Conservation (phyloP, 2,329 filamentous ascomycete species). For the Pseudocercospora macadamiae region DNA sequence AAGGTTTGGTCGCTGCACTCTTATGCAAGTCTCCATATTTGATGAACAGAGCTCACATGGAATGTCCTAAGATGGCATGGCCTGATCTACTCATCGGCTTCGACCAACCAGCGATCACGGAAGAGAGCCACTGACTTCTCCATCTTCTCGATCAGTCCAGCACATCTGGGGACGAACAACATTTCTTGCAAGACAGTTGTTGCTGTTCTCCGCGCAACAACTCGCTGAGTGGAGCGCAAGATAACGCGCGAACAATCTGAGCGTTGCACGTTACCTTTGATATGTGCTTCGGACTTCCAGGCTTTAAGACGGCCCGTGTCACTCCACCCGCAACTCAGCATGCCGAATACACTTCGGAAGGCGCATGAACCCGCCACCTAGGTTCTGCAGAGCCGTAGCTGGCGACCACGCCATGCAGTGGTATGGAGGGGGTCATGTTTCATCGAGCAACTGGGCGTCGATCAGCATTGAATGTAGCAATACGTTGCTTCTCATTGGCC, state of each 20-base stretch:
- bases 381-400: background rate
- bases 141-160: too few species aligned
- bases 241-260: too few species aligned
- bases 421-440: conserved; percentile 3
- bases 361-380: background rate
- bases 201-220: too few species aligned
- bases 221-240: too few species aligned
- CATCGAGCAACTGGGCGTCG: background rate
- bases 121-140: background rate
- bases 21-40: background rate
- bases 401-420: background rate
- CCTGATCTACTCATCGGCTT: background rate
- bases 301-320: background rate
- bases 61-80: background rate
- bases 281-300: background rate
- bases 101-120: background rate
- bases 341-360: background rate
- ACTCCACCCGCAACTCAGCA: background rate
- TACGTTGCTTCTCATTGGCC: background rate
- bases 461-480: background rate
- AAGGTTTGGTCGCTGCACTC: background rate
- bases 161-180: too few species aligned
- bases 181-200: too few species aligned
- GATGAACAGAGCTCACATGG: background rate
- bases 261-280: too few species aligned